A percentile compares a stretch with the other conserved stretches of the same genome.
Evolutionary conservation across 768 basidiomycete genomes (phyloP).

Genomic region (Podaxis sp.): DNA sequence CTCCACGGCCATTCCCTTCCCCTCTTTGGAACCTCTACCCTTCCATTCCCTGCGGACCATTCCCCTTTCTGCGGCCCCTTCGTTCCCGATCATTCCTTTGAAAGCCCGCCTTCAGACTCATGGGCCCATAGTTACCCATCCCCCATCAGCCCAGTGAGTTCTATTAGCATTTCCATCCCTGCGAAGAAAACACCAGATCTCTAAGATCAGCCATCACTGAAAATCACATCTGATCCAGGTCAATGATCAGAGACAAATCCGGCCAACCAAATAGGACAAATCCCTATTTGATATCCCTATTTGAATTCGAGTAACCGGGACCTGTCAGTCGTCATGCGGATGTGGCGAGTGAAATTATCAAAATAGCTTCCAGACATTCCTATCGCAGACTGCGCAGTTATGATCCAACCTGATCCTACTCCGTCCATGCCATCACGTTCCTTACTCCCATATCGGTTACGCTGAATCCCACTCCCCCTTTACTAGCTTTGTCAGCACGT

Average conservation of each 20-base stretch:
- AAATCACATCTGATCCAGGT: not conserved
- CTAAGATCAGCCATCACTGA: not conserved
- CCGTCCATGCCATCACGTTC: too few species aligned
- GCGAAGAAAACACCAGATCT: not conserved
- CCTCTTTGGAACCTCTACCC: not conserved
- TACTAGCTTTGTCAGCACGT: too few species aligned
- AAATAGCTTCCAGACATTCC: not conserved
- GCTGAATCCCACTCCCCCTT: too few species aligned
- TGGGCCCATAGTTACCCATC: not conserved
- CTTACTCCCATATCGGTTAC: too few species aligned
- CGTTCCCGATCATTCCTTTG: not conserved
- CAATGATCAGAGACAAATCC: not conserved
- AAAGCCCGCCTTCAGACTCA: not conserved
- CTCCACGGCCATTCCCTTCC: not conserved
- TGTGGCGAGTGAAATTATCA: not conserved
- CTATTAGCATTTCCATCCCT: conserved; percentile 4
- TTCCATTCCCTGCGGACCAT: not conserved
- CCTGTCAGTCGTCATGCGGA: not conserved
- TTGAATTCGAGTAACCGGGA: not conserved
- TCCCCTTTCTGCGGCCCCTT: not conserved
- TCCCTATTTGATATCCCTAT: not conserved
- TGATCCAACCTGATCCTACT: not conserved
- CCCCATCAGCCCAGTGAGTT: not conserved
- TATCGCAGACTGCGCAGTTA: not conserved
- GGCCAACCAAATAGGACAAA: not conserved